phyloP scores from a whole-genome alignment of 1,284 basidiomycete species.

The Sporisorium reilianum region DNA sequence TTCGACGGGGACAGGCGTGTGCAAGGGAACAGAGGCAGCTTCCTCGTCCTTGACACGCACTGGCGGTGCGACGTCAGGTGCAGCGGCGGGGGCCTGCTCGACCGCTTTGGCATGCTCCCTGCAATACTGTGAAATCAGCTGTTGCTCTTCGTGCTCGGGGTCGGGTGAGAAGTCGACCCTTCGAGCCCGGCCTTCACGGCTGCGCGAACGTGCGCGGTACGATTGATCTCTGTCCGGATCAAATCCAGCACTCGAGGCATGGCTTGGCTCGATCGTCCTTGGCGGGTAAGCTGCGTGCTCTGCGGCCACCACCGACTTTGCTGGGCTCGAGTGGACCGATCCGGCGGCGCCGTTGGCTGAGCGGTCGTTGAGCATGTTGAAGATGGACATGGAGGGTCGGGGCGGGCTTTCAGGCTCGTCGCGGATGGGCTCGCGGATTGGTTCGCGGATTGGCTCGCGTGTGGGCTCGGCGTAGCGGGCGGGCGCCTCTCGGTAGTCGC shows the following conservation, averaged over 20 bases:
- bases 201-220: conserved; percentile 9
- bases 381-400: conserved; percentile 52
- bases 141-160: conserved; percentile 20
- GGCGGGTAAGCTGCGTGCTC: conserved; percentile 12
- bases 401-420: conserved; percentile 41
- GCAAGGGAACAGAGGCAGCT: conserved; percentile 12
- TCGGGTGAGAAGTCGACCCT: conserved; percentile 27
- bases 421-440: conserved; percentile 15
- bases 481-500: conserved; percentile 14
- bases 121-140: conserved; percentile 1
- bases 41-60: conserved; percentile 38
- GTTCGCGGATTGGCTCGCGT: conserved; percentile 24
- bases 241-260: conserved; percentile 22
- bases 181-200: conserved; percentile 17
- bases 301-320: conserved; percentile 21
- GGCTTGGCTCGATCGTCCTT: conserved; percentile 5
- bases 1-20: conserved; percentile 1
- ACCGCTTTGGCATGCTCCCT: neutral
- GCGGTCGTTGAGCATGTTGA: conserved; percentile 55
- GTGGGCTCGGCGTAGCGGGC: conserved; percentile 20
- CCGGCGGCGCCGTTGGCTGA: conserved; percentile 29
- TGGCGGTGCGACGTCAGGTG: neutral
- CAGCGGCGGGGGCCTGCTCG: neutral
- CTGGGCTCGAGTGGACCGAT: conserved; percentile 29
- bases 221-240: conserved; percentile 34